Conservation (phyloP, 208 protist species). For the Wallacemonas sp. region DNA sequence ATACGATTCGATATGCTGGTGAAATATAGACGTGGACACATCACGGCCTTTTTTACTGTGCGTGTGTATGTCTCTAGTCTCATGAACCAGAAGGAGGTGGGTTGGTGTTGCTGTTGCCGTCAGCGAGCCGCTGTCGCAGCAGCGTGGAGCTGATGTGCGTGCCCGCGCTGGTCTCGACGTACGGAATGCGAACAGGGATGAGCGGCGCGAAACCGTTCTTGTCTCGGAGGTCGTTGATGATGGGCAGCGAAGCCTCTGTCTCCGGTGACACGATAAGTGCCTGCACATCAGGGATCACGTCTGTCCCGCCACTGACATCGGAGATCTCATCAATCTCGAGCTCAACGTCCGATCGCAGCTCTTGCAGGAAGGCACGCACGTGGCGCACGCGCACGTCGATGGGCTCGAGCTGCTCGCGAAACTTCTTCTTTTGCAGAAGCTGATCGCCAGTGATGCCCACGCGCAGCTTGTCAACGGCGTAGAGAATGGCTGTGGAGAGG, state of each 20-base stretch:
- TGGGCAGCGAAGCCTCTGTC: slow-evolving; percentile 47
- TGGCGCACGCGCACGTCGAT: slow-evolving; percentile 51
- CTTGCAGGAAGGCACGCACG: slow-evolving; percentile 52
- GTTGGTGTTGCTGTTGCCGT: too few species aligned
- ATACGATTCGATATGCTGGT: too few species aligned
- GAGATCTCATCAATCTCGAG: slow-evolving; percentile 63
- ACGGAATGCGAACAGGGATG: slow-evolving; percentile 56
- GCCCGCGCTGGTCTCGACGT: slow-evolving; percentile 42
- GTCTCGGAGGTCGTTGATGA: slow-evolving; percentile 70
- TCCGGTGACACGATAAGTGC: slow-evolving; percentile 83
- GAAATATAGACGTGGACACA: too few species aligned
- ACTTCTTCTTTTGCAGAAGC: slow-evolving; percentile 71
- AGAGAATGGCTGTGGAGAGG: slow-evolving; percentile 71
- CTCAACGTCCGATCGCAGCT: slow-evolving; percentile 58
- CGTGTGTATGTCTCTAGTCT: too few species aligned
- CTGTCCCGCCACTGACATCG: slow-evolving; percentile 72
- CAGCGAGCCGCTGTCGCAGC: slow-evolving; percentile 29
- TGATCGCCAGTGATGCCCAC: slow-evolving; percentile 67
- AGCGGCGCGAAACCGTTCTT: slow-evolving; percentile 54
- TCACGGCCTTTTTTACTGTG: too few species aligned
- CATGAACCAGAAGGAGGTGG: too few species aligned
- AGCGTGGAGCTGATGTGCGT: slow-evolving; percentile 71
- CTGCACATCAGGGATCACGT: slow-evolving; percentile 58
- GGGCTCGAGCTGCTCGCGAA: slow-evolving; percentile 63
- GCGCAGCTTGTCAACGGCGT: slow-evolving; percentile 56